A percentile compares a stretch with the other conserved stretches of the same genome.
phyloP scores from a whole-genome alignment of 345 rosid genomes.

The Eucalyptus curtisii region DNA sequence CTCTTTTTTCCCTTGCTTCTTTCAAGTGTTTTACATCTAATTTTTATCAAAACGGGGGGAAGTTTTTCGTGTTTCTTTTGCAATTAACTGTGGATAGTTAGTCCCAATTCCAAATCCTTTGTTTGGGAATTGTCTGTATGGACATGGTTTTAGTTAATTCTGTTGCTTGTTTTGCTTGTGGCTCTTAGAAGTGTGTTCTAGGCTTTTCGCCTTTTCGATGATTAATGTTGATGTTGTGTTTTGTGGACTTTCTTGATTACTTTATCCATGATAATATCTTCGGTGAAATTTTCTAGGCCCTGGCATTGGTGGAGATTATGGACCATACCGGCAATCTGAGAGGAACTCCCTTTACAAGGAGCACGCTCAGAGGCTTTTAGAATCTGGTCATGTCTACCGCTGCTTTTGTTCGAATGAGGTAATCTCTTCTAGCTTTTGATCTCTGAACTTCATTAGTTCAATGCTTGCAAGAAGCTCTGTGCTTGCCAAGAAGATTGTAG shows the following conservation, averaged over 20 bases:
- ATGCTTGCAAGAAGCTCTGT: background rate
- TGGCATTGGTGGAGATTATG: conserved; percentile 68
- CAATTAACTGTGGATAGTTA: background rate
- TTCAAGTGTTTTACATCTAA: background rate
- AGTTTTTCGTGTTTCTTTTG: background rate
- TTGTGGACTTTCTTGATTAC: background rate
- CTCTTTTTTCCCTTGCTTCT: background rate
- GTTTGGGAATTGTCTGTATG: background rate
- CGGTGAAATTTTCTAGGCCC: conserved; percentile 37
- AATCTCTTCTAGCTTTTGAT: background rate
- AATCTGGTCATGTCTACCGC: conserved; percentile 80
- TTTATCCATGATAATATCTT: background rate
- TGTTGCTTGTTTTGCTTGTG: background rate
- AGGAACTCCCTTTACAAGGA: conserved; percentile 76
- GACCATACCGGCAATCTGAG: conserved; percentile 89
- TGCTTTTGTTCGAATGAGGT: conserved; percentile 93
- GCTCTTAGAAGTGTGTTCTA: background rate
- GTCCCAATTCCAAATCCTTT: background rate
- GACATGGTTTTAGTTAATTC: background rate
- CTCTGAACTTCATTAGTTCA: background rate
- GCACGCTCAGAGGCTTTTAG: conserved; percentile 63
- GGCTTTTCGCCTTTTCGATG: background rate
- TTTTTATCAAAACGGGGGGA: fast-evolving
- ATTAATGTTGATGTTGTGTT: background rate
- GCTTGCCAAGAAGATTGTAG: background rate